These are phyloP conservation scores for Cryptococcus sp. DNA, from an alignment of 1,284 basidiomycete genomes.

Conservation along the genomic window DNA sequence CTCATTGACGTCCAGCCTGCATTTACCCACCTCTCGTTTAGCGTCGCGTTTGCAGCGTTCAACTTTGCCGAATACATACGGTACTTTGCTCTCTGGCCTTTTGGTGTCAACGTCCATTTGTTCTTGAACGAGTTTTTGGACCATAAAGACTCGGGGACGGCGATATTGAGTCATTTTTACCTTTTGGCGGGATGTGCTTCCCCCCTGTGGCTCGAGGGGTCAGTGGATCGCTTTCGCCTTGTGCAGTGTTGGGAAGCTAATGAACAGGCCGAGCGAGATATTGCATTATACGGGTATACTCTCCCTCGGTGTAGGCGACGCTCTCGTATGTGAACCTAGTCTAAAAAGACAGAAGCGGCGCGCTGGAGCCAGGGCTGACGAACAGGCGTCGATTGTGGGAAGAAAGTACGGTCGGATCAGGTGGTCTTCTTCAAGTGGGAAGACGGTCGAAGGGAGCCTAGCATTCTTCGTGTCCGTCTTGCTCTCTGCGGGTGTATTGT, in stretches of 20 bases:
- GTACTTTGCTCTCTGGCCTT: slow-evolving; percentile 96
- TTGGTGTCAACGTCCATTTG: slow-evolving; percentile 86
- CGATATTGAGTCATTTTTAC: slow-evolving; percentile 96
- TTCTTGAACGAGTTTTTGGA: slow-evolving; percentile 98
- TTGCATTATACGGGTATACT: slow-evolving; percentile 85
- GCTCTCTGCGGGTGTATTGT: slow-evolving; percentile 62
- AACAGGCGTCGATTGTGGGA: slow-evolving; percentile 83
- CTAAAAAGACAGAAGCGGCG: neutral
- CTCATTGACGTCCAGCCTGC: slow-evolving; percentile 62
- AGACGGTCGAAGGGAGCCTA: slow-evolving; percentile 85
- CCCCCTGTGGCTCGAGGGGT: slow-evolving; percentile 92
- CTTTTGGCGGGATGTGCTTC: slow-evolving; percentile 90
- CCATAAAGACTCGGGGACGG: slow-evolving; percentile 89
- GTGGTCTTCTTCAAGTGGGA: slow-evolving; percentile 77
- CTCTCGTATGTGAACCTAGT: slow-evolving; percentile 58
- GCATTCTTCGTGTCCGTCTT: slow-evolving; percentile 75
- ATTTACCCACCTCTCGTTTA: slow-evolving; percentile 91
- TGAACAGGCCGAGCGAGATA: slow-evolving; percentile 60
- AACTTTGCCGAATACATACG: slow-evolving; percentile 94
- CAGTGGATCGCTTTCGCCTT: slow-evolving; percentile 36
- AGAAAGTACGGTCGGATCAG: slow-evolving; percentile 69
- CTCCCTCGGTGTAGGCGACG: slow-evolving; percentile 87
- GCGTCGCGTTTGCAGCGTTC: slow-evolving; percentile 85
- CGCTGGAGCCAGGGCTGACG: too few relatives aligned
- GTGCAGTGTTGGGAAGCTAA: neutral